Evolutionary conservation across 192 early-diverging fungal genomes (phyloP).

Genomic region (Gigaspora rosea): DNA sequence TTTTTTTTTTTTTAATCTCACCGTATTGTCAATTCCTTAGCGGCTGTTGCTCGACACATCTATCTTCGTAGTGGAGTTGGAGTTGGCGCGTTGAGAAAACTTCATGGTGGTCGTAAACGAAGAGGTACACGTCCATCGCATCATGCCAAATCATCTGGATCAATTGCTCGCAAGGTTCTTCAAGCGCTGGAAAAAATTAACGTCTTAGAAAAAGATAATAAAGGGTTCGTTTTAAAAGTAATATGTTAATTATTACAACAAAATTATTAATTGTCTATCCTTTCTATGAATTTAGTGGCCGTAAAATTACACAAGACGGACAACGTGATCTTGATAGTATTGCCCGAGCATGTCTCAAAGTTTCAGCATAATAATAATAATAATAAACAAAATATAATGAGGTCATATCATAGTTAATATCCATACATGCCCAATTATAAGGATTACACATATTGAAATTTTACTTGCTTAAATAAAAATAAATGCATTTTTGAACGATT

Average conservation of each 20-base stretch:
- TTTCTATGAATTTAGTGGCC: constrained; percentile 64
- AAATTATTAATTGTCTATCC: not conserved
- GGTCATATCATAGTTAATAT: too few relatives aligned
- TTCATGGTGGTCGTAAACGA: constrained; percentile 90
- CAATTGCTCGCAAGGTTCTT: constrained; percentile 92
- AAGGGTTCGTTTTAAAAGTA: constrained; percentile 55
- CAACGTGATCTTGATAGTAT: constrained; percentile 99
- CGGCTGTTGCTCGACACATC: constrained; percentile 95
- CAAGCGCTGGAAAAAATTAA: constrained; percentile 99
- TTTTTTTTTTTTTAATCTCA: too few relatives aligned
- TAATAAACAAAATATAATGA: too few relatives aligned
- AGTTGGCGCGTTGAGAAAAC: constrained; percentile 92
- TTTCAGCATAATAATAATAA: too few relatives aligned
- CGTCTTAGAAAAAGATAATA: constrained; percentile 89
- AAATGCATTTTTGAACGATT: too few relatives aligned
- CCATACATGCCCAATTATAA: too few relatives aligned
- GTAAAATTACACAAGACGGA: constrained; percentile 92
- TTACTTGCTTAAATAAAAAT: too few relatives aligned
- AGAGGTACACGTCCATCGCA: constrained; percentile 94
- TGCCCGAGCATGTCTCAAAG: constrained; percentile 47
- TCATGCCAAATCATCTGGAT: constrained; percentile 84
- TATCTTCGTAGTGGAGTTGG: constrained; percentile 95
- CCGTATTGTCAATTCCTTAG: constrained; percentile 37
- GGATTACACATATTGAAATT: too few relatives aligned
- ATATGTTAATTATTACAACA: not conserved